A percentile compares a stretch with the other conserved stretches of the same genome.
Evolutionary conservation across 257 asterid species (phyloP).

Genomic region (Eucommia ulmoides): DNA sequence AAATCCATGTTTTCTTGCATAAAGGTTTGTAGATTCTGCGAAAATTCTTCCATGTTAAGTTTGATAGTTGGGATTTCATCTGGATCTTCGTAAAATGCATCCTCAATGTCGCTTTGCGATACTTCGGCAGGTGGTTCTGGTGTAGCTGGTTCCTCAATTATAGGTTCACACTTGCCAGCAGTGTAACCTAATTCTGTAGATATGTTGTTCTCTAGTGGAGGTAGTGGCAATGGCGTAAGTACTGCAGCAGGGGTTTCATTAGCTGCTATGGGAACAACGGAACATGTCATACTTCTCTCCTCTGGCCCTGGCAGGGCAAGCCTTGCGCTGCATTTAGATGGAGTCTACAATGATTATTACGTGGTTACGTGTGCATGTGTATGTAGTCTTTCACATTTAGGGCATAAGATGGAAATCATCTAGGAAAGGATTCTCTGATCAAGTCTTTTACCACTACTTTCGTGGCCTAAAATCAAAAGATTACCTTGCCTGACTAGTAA

Average conservation of each 20-base stretch:
- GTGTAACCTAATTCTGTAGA: conserved; percentile 16
- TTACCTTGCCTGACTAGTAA: too few species aligned
- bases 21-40: conserved; percentile 44
- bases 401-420: background rate
- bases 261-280: conserved; percentile 19
- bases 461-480: too few species aligned
- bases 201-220: conserved; percentile 28
- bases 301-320: conserved; percentile 84
- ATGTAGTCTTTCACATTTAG: background rate
- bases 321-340: conserved; percentile 63
- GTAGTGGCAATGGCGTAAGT: conserved; percentile 32
- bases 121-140: conserved; percentile 56
- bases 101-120: conserved; percentile 70
- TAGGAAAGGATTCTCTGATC: background rate
- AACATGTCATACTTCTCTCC: conserved; percentile 30
- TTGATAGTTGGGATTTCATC: conserved; percentile 82
- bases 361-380: background rate
- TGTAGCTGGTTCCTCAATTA: conserved; percentile 66
- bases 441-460: too few species aligned
- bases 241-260: conserved; percentile 15
- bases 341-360: too few species aligned
- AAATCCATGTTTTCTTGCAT: conserved; percentile 47
- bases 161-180: conserved; percentile 42
- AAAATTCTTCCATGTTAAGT: conserved; percentile 59
- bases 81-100: conserved; percentile 65